Evolutionary conservation across 2,329 filamentous ascomycete genomes (phyloP), one percentile per base, ranked within the genome.

Genomic region (Fusarium nodosum): DNA sequence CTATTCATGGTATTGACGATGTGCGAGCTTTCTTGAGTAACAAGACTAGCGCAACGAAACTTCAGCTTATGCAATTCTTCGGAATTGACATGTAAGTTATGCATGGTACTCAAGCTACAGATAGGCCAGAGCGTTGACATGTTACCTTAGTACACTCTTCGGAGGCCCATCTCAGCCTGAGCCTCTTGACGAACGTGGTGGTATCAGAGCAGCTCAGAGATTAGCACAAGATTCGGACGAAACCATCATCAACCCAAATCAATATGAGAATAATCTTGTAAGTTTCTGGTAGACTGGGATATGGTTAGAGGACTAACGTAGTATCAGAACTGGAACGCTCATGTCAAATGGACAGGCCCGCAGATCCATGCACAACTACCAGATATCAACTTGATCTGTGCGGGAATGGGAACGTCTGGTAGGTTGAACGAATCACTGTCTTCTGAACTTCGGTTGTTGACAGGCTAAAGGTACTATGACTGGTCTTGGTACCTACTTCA

Each of bases 111-210:
- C 5, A n/a, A 1, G 1, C 13, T 5, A 18, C 5, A 4, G 15
- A 8, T 18, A 18, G 1, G 5, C 1, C 8, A 9, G 4, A 11
- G 1, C 24, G 10, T 18, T 41, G 9, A 44, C 7, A n/a, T 7
- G 2, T 16, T 8, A 4, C 20, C 31, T 30, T 31, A 84, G 82
- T 30, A 86, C 84, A 0, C 77, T 89, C 0, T 89, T 87, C 36
- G 87, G 87, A 4, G 87, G 87, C 0, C 86, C 86, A 1, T 85
- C 86, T 2, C 86, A 88, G 50, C 86, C 85, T 1, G 86, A 88
- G 51, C 85, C 86, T 0, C 65, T 79, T 1, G 87, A 88, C 68
- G 77, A 80, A 20, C 80, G 86, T 34, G 87, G 87, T 2, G 84
- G 84, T 1, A 88, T 89, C 38, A 78, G 82, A 48, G 82, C 77